Evolutionary conservation across 1,139 yeast species (phyloP).

Genomic region (Oligophagozyma castellii): DNA sequence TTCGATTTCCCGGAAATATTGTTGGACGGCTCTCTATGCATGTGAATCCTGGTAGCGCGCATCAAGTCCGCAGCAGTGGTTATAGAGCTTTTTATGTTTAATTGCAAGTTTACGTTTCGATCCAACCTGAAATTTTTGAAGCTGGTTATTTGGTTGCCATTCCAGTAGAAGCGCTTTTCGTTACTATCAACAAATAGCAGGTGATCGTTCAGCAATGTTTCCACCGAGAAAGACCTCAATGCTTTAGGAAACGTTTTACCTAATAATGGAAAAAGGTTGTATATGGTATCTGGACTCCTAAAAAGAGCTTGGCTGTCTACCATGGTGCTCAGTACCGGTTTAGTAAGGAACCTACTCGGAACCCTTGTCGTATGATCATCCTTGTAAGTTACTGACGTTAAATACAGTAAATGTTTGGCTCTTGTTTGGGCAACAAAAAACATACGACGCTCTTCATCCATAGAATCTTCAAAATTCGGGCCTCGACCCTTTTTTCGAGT

Average conservation of each 20-base stretch:
- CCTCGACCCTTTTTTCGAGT: conserved; percentile 10
- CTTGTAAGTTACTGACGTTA: conserved; percentile 21
- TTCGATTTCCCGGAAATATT: too few relatives aligned
- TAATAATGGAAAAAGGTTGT: conserved; percentile 12
- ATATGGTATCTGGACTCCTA: conserved; percentile 10
- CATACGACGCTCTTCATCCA: conserved; percentile 70
- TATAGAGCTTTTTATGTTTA: not conserved
- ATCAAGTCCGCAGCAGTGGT: too few relatives aligned
- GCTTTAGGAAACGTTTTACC: conserved; percentile 6
- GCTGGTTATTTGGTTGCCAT: conserved; percentile 12
- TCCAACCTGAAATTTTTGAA: conserved; percentile 12
- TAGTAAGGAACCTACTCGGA: conserved; percentile 22
- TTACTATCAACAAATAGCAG: conserved; percentile 15
- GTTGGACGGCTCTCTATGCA: too few relatives aligned
- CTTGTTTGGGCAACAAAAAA: conserved; percentile 83
- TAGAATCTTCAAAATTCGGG: conserved; percentile 11
- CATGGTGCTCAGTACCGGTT: conserved; percentile 17
- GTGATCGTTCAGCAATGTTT: conserved; percentile 19
- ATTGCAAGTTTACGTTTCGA: not conserved
- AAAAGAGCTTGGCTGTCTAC: conserved; percentile 19
- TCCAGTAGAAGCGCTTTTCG: conserved; percentile 21
- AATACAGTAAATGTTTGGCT: conserved; percentile 41
- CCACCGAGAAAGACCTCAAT: conserved; percentile 12
- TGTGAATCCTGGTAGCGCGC: too few relatives aligned
- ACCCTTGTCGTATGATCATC: conserved; percentile 13